Conservation (phyloP, 2,329 filamentous ascomycete genomes). For the Ophiostoma pallidulum region DNA sequence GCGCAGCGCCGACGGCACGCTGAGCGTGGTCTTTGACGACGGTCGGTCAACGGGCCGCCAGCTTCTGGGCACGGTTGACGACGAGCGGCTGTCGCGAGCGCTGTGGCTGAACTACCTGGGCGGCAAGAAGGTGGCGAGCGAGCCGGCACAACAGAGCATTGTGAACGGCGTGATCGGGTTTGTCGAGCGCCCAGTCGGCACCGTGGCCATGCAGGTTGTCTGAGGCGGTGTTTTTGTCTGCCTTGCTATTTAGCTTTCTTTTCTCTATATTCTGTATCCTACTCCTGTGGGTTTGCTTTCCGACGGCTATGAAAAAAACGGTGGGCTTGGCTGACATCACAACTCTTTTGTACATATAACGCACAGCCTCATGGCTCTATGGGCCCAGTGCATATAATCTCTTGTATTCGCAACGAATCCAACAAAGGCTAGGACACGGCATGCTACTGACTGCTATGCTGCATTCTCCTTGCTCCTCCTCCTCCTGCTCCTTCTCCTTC, state of each 20-base stretch:
- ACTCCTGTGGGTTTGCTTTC: too few species aligned
- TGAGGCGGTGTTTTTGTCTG: background rate
- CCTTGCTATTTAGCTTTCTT: too few species aligned
- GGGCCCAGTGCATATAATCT: background rate
- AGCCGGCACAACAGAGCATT: conserved; percentile 69
- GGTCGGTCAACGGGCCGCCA: conserved; percentile 37
- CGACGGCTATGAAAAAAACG: background rate
- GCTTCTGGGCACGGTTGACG: conserved; percentile 59
- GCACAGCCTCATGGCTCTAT: background rate
- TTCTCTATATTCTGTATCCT: too few species aligned
- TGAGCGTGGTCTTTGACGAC: conserved; percentile 60
- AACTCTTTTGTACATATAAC: background rate
- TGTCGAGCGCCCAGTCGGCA: conserved; percentile 79
- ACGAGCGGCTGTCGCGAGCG: conserved; percentile 71
- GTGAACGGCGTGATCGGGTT: conserved; percentile 82
- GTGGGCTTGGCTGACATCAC: background rate
- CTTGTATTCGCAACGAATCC: background rate
- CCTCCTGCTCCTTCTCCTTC: too few species aligned
- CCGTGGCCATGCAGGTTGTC: conserved; percentile 69
- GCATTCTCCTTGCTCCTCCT: too few species aligned
- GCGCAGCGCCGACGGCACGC: conserved; percentile 53
- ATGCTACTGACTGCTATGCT: too few species aligned
- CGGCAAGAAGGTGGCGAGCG: conserved; percentile 78
- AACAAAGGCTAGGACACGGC: too few species aligned
- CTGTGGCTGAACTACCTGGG: conserved; percentile 88